Conservation (phyloP, 2,329 filamentous ascomycete species). For the Diaporthe sp. region DNA sequence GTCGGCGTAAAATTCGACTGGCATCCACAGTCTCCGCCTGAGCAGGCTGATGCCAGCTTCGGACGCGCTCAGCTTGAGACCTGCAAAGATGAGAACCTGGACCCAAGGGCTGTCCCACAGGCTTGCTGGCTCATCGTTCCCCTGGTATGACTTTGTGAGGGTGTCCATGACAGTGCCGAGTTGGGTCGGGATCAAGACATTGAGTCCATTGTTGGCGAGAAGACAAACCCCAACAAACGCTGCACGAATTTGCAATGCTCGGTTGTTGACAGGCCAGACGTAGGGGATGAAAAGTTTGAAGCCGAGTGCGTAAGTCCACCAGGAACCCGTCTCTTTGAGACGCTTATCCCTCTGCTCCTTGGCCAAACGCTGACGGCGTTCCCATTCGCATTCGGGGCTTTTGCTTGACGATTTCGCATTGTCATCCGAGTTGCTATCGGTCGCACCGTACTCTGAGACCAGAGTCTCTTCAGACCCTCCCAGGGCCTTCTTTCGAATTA, state of each 20-base stretch:
- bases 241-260: conserved; percentile 74
- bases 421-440: conserved; percentile 29
- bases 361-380: conserved; percentile 61
- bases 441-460: conserved; percentile 32
- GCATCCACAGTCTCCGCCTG: conserved; percentile 66
- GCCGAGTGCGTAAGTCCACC: conserved; percentile 80
- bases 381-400: conserved; percentile 64
- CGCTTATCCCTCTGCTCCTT: conserved; percentile 73
- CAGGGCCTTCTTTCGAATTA: conserved; percentile 58
- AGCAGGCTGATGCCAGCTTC: conserved; percentile 65
- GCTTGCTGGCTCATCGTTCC: background rate
- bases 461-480: conserved; percentile 37
- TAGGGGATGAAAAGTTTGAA: conserved; percentile 84
- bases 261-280: conserved; percentile 78
- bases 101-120: conserved; percentile 53
- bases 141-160: conserved; percentile 54
- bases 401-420: conserved; percentile 42
- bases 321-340: conserved; percentile 79
- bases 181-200: conserved; percentile 83
- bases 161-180: conserved; percentile 82
- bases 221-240: conserved; percentile 75
- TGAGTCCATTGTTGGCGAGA: conserved; percentile 76
- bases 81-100: conserved; percentile 62
- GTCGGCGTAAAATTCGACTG: conserved; percentile 67
- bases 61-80: conserved; percentile 62